Percentiles rank a stretch among this genome's conserved stretches.
These are phyloP conservation scores for Candida incommunis DNA, from an alignment of 805 yeast genomes.

Conservation along the genomic window DNA sequence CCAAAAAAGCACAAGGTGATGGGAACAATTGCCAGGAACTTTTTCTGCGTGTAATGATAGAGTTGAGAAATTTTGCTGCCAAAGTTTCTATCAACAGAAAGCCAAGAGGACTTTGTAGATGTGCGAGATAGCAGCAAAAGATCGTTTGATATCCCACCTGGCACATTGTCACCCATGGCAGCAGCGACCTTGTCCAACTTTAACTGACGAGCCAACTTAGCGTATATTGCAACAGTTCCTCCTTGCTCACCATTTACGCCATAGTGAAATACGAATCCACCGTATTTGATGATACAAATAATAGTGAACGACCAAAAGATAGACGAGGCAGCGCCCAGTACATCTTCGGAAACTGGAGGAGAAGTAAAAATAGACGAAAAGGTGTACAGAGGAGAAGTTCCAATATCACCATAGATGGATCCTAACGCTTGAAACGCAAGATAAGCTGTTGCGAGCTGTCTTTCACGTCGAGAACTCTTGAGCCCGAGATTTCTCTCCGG, in stretches of 20 bases:
- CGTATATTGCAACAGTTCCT: slow-evolving; percentile 50
- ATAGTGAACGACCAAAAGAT: slow-evolving; percentile 42
- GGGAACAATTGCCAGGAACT: not conserved
- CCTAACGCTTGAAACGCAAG: slow-evolving; percentile 37
- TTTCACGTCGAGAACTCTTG: too few species aligned
- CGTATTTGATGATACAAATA: slow-evolving; percentile 38
- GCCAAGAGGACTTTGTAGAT: not conserved
- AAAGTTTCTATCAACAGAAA: not conserved
- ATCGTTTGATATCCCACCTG: not conserved
- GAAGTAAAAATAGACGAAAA: not conserved
- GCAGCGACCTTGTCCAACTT: slow-evolving; percentile 15
- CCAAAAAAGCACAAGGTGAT: slow-evolving; percentile 31
- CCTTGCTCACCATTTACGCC: slow-evolving; percentile 52
- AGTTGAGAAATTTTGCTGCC: not conserved
- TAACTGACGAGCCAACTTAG: slow-evolving; percentile 37
- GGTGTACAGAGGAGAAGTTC: slow-evolving; percentile 43
- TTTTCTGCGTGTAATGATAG: not conserved
- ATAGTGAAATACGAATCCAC: slow-evolving; percentile 30
- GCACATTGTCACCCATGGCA: not conserved
- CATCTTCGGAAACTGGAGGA: slow-evolving; percentile 26
- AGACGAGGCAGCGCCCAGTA: slow-evolving; percentile 37
- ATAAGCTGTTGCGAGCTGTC: not conserved
- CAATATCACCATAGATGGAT: slow-evolving; percentile 51
- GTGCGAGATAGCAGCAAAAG: not conserved
- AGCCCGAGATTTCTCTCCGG: too few species aligned